These are phyloP conservation scores for Omphalotus guepiniiformis DNA, from an alignment of 768 basidiomycete genomes.

Conservation along the genomic window DNA sequence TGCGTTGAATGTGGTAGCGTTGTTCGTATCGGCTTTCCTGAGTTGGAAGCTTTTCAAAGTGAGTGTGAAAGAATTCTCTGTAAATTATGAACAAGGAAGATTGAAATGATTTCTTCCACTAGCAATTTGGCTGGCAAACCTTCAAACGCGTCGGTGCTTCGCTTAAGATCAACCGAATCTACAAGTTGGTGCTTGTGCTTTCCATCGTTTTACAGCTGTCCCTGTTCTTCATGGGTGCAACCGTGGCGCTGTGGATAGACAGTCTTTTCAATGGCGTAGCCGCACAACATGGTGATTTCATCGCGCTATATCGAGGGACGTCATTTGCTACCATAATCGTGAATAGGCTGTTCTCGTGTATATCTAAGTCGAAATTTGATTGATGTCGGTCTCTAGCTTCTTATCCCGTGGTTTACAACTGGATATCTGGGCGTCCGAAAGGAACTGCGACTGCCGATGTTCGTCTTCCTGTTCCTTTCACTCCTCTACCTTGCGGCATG, in stretches of 20 bases:
- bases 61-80: slow-evolving; percentile 2
- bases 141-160: slow-evolving; percentile 85
- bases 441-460: slow-evolving; percentile 56
- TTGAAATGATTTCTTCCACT: neutral
- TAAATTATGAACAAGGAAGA: neutral
- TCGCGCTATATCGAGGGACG: slow-evolving; percentile 48
- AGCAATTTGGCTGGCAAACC: slow-evolving; percentile 83
- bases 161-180: slow-evolving; percentile 65
- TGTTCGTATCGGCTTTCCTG: slow-evolving; percentile 58
- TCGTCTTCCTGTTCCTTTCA: slow-evolving; percentile 59
- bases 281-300: slow-evolving; percentile 43
- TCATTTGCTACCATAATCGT: slow-evolving; percentile 57
- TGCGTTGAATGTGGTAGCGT: slow-evolving; percentile 54
- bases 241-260: slow-evolving; percentile 75
- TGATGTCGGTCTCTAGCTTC: slow-evolving; percentile 35
- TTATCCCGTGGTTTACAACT: slow-evolving; percentile 66
- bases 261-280: slow-evolving; percentile 66
- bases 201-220: slow-evolving; percentile 75
- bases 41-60: slow-evolving; percentile 78
- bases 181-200: slow-evolving; percentile 65
- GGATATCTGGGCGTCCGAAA: slow-evolving; percentile 76
- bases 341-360: slow-evolving; percentile 24
- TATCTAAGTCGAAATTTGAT: neutral
- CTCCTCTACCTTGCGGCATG: slow-evolving; percentile 62
- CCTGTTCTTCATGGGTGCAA: slow-evolving; percentile 69